Evolutionary conservation across 2,329 filamentous ascomycete genomes (phyloP).

Genomic region (Hysterium pulicare): DNA sequence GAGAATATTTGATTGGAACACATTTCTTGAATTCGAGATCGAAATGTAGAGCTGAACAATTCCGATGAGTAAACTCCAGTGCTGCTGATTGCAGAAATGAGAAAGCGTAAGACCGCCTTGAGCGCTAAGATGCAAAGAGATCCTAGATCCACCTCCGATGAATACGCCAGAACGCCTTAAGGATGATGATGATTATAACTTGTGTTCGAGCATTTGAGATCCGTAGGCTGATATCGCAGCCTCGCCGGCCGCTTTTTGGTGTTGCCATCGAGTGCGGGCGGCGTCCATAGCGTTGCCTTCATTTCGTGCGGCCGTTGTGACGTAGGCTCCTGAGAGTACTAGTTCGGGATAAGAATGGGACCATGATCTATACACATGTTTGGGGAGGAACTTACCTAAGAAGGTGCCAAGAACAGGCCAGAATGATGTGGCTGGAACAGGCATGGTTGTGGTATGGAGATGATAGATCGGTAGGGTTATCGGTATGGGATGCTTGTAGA

Average conservation of each 20-base stretch:
- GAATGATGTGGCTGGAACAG: conserved; percentile 28
- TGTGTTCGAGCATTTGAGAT: background rate
- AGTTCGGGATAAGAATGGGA: background rate
- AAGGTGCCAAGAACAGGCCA: conserved; percentile 30
- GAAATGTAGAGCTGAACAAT: background rate
- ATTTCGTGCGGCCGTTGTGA: conserved; percentile 26
- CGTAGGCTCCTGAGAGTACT: conserved; percentile 32
- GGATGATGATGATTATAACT: background rate
- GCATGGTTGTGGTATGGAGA: conserved; percentile 21
- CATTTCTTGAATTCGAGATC: background rate
- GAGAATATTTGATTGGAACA: background rate
- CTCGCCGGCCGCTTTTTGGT: conserved; percentile 17
- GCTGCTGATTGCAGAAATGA: background rate
- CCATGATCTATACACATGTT: background rate
- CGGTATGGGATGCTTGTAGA: background rate
- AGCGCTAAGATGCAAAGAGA: no score
- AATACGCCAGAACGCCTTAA: background rate
- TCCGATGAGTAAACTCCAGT: no score
- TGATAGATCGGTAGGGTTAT: no score
- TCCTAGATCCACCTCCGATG: no score
- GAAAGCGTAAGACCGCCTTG: background rate
- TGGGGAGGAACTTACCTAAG: conserved; percentile 19
- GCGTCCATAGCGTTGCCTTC: conserved; percentile 32
- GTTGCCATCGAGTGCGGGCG: conserved; percentile 32
- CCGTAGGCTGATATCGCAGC: conserved; percentile 7